A percentile compares a stretch with the other conserved stretches of the same genome.
Conservation (phyloP, 1,284 basidiomycete species). For the Pseudozyma thailandica region DNA sequence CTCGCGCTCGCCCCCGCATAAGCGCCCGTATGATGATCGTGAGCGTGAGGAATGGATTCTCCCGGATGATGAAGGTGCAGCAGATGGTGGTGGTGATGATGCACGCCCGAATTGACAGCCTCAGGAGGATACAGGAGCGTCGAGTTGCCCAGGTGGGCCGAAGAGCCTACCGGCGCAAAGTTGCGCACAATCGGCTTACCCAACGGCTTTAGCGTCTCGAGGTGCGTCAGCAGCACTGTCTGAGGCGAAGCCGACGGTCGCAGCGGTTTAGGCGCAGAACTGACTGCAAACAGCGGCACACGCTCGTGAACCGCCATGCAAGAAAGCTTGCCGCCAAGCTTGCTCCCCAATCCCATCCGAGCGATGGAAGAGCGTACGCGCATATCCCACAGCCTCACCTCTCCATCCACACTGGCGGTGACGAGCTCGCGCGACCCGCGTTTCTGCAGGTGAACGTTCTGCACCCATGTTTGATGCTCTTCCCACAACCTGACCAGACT, state of each 20-base stretch:
- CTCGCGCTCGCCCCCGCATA: background rate
- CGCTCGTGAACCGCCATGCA: slow-evolving; percentile 88
- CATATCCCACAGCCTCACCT: slow-evolving; percentile 91
- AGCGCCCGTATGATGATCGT: background rate
- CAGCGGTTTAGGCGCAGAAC: slow-evolving; percentile 39
- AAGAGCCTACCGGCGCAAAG: slow-evolving; percentile 37
- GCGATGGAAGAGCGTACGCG: slow-evolving; percentile 79
- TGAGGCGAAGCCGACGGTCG: slow-evolving; percentile 36
- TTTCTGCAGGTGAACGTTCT: slow-evolving; percentile 87
- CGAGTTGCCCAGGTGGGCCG: slow-evolving; percentile 35
- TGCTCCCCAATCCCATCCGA: slow-evolving; percentile 74
- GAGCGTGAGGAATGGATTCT: slow-evolving; percentile 1
- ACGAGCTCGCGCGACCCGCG: slow-evolving; percentile 79
- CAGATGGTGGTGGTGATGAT: slow-evolving; percentile 32
- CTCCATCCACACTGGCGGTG: slow-evolving; percentile 91
- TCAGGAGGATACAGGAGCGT: slow-evolving; percentile 33
- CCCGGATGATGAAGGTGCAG: slow-evolving; percentile 30
- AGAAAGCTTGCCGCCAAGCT: slow-evolving; percentile 71
- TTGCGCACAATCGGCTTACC: slow-evolving; percentile 40
- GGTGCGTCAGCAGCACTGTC: slow-evolving; percentile 46
- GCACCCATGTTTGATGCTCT: slow-evolving; percentile 88
- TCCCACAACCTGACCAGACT: slow-evolving; percentile 83
- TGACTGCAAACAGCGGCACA: slow-evolving; percentile 82
- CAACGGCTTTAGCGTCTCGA: slow-evolving; percentile 41
- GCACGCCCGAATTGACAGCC: slow-evolving; percentile 26